A percentile compares a stretch with the other conserved stretches of the same genome.
Evolutionary conservation across 495 filamentous ascomycete species (phyloP).

Genomic region (Talaromyces nanjingensis): DNA sequence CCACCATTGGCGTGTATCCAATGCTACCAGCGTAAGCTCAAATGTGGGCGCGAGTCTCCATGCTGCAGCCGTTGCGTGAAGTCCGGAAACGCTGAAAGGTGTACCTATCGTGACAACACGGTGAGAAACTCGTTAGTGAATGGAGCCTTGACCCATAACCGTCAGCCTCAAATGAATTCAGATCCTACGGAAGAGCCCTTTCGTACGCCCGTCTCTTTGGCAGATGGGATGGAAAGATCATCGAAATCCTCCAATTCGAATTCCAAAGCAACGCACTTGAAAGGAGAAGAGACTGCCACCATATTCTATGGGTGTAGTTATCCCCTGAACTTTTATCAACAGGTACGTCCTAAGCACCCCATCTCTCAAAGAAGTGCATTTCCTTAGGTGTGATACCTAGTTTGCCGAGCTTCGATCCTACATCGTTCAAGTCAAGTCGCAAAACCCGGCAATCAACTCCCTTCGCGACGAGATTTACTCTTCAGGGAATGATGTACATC

Average conservation of each 20-base stretch:
- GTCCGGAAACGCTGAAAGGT: conserved; percentile 10
- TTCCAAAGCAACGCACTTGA: conserved; percentile 11
- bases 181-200: background rate
- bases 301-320: conserved; percentile 15
- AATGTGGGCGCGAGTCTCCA: conserved; percentile 5
- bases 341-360: conserved; percentile 5
- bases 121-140: background rate
- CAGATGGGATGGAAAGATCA: conserved; percentile 3
- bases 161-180: background rate
- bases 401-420: conserved; percentile 13
- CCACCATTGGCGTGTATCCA: conserved; percentile 8
- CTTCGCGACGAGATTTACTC: conserved; percentile 12
- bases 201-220: conserved; percentile 5
- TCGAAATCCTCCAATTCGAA: conserved; percentile 2
- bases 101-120: conserved; percentile 10
- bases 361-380: conserved; percentile 6
- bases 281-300: conserved; percentile 10
- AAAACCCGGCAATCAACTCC: conserved; percentile 11
- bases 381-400: conserved; percentile 6
- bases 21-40: conserved; percentile 5
- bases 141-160: background rate
- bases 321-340: conserved; percentile 13
- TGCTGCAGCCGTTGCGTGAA: conserved; percentile 7
- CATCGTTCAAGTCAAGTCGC: conserved; percentile 8
- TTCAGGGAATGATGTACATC: conserved; percentile 9